Base-by-base conservation (phyloP, 2,329 filamentous ascomycete genomes). In the Teratosphaeria viscida region DNA sequence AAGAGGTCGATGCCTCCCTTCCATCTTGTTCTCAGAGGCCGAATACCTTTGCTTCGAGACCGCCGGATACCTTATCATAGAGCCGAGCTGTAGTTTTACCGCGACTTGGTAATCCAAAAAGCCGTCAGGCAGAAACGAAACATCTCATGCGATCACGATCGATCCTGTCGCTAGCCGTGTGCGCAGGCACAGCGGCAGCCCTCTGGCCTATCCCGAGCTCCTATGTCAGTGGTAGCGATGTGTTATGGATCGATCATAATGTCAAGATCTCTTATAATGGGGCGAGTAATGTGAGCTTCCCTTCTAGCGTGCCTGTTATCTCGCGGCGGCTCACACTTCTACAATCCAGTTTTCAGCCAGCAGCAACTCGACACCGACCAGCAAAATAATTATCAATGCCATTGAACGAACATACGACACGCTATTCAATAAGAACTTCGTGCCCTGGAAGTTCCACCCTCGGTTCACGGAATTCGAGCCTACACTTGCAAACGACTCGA, bases 381-480 rank as follows among this genome's bases (percentile, higher is more conserved):
- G 34, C 52, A 60, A 82, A 73, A 76, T 81, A 11, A 65, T 81
- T 16, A 69, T 75, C 26, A 74, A 72, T 59, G 78, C 79, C 7
- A 75, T 81, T 35, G 65, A 75, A 26, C 81, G 87, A 54, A 79
- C 86, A 10, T 76, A 85, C 63, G 73, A 79, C 27, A 82, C 80
- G 60, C 83, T 92, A 59, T 88, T 91, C 73, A 74, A 81, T 29
- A 77, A 86, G 60, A 84, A 82, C 65, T 85, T 92, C 62, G 81
- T 90, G 16, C 89, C 90, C 0, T 94, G 89, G 89, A 90, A 86
- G 75, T 82, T 94, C 59, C 81, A 87, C 63, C 79, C 82, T 27
- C 82, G 86, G 37, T 79, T 85, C 65, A 79, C 81, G 59, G 68
- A 82, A 49, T 87, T 84, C 63, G 88, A 92, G 72, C 89, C 90